Conservation (phyloP, 1,284 basidiomycete species). For the Apiotrichum sp. region DNA sequence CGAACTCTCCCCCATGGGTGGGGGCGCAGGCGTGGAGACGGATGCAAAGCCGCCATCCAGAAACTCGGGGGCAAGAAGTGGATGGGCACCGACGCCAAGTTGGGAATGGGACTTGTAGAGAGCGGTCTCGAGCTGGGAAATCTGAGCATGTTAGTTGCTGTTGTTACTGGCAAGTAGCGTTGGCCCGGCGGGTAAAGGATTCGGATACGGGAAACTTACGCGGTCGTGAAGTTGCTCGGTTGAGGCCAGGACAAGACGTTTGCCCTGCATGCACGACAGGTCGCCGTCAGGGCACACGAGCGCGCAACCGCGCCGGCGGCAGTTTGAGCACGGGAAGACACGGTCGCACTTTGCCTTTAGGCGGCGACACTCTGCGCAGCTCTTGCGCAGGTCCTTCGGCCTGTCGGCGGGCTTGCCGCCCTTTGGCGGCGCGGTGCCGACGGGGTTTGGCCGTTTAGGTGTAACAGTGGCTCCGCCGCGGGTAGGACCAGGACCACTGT, state of each 20-base stretch:
- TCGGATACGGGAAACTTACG: constrained; percentile 11
- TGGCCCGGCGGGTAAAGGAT: not conserved
- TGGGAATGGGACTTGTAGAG: constrained; percentile 29
- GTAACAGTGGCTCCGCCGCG: too few relatives aligned
- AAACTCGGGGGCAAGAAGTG: constrained; percentile 34
- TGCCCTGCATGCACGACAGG: constrained; percentile 44
- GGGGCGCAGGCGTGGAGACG: not conserved
- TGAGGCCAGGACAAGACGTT: constrained; percentile 40
- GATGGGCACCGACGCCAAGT: constrained; percentile 17
- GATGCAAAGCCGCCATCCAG: constrained; percentile 36
- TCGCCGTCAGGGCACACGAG: constrained; percentile 42
- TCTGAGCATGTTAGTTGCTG: constrained; percentile 9
- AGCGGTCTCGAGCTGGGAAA: constrained; percentile 39
- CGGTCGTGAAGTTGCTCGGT: constrained; percentile 42
- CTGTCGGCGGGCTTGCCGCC: constrained; percentile 10
- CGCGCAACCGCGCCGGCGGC: constrained; percentile 40
- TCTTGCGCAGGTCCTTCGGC: constrained; percentile 28
- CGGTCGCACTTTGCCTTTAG: constrained; percentile 44
- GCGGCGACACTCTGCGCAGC: constrained; percentile 39
- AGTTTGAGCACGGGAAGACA: constrained; percentile 42
- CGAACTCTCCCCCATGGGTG: constrained; percentile 1
- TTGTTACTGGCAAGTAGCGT: too few relatives aligned
- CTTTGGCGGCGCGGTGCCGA: too few relatives aligned
- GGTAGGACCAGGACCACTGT: too few relatives aligned
- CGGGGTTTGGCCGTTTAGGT: too few relatives aligned